These are phyloP conservation scores for Ananas comosus DNA, from an alignment of 176 grass and related monocot species.

Conservation along the genomic window DNA sequence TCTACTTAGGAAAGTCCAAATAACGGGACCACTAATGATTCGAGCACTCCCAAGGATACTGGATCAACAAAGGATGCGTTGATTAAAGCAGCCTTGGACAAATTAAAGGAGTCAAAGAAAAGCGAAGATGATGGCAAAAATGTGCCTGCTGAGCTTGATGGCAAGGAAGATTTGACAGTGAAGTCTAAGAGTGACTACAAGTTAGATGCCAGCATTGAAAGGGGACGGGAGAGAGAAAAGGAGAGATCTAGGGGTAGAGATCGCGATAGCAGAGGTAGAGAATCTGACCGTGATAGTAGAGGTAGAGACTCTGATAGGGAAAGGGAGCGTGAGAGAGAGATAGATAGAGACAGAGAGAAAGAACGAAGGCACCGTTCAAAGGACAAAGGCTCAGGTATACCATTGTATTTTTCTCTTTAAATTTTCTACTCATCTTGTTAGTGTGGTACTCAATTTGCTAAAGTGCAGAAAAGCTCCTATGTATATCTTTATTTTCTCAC, in stretches of 20 bases:
- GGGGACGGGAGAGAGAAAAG: conserved; percentile 55
- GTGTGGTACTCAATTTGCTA: not conserved
- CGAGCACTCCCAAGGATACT: conserved; percentile 38
- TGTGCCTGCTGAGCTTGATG: conserved; percentile 35
- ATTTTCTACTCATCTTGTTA: not conserved
- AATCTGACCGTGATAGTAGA: conserved; percentile 59
- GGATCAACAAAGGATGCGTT: conserved; percentile 30
- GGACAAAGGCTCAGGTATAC: conserved; percentile 69
- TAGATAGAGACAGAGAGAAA: conserved; percentile 35
- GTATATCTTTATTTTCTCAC: too few relatives aligned
- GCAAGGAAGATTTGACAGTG: conserved; percentile 35
- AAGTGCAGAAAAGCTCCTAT: too few relatives aligned
- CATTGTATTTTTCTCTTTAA: not conserved
- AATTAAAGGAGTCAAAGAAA: conserved; percentile 48
- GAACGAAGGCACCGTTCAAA: conserved; percentile 42
- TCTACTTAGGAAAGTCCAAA: conserved; percentile 42
- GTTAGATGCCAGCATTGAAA: conserved; percentile 42
- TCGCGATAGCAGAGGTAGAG: conserved; percentile 26
- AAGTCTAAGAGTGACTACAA: conserved; percentile 49
- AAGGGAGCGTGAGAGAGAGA: conserved; percentile 38
- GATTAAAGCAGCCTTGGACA: conserved; percentile 41
- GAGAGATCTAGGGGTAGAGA: conserved; percentile 43
- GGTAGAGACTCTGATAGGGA: conserved; percentile 52
- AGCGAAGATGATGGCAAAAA: conserved; percentile 34
- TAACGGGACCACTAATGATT: conserved; percentile 31